Evolutionary conservation across 805 yeast genomes (phyloP), one percentile per base, ranked within the genome.

Genomic region (Candida qinlingensis): DNA sequence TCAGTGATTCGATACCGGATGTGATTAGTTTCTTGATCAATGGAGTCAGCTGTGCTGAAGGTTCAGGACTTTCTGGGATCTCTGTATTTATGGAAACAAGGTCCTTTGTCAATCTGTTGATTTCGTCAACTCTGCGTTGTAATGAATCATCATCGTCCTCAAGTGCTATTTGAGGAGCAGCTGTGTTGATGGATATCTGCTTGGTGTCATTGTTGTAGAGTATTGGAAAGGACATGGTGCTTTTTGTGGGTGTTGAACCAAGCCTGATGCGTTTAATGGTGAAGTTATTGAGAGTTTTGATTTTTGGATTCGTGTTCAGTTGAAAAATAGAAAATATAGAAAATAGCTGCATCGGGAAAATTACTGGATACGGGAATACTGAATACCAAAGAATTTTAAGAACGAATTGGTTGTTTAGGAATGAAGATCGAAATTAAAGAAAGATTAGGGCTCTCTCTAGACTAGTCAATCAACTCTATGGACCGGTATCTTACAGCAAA

Each of bases 21-120:
- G 79, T 85, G 56, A 83, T 83, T 58, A 85, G 68, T 57, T 81
- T 82, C 55, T 77, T 81, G 50, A 83, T 74, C 79, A 83, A 73
- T 49, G 77, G 73, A n/a, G 80, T 49, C 56, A 63, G 76, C 52
- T 59, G 77, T 73, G 65, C 76, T 67, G 71, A 82, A 70, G 76
- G 79, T 73, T 60, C 75, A 60, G 67, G 82, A 74, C 58, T 73
- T 67, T 49, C 83, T 60, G 63, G 91, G 74, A 84, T 74, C 29
- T 75, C 75, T 56, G 59, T 26, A 4, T 63, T 59, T 45, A 63
- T 64, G 9, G 60, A 49, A n/a, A 66, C 58, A 10, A 71, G 50
- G 25, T 67, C 64, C 34, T 60, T 56, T 5, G 69, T 57, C 37
- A 71, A 50, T 46, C 63, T 58, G 53, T 71, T 71, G 34, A 71